phyloP scores from a whole-genome alignment of 768 basidiomycete species.

The Kwoniella botswanensis region DNA sequence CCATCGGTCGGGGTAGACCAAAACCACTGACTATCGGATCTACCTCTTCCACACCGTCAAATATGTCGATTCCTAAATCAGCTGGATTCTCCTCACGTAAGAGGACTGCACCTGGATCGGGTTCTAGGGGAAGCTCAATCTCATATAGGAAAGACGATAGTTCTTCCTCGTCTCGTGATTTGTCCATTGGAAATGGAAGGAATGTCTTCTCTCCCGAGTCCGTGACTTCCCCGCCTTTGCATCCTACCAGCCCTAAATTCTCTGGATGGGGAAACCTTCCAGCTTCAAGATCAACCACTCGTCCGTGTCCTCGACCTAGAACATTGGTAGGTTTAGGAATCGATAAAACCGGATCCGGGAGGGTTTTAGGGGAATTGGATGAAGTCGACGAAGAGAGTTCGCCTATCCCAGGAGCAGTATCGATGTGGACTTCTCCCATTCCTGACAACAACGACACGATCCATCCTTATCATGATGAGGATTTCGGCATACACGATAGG shows the following conservation, averaged over 20 bases:
- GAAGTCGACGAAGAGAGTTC: conserved; percentile 38
- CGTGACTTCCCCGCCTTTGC: conserved; percentile 18
- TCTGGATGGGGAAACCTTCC: conserved; percentile 21
- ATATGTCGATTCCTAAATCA: conserved; percentile 33
- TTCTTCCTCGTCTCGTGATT: conserved; percentile 26
- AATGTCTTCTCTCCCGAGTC: conserved; percentile 17
- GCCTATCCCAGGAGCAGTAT: background rate
- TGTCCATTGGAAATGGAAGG: conserved; percentile 19
- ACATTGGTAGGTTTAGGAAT: conserved; percentile 38
- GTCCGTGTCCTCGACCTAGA: conserved; percentile 49
- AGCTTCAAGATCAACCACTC: background rate
- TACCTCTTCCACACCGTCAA: conserved; percentile 25
- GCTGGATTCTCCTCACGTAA: conserved; percentile 19
- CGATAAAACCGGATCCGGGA: conserved; percentile 26
- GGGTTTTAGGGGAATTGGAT: conserved; percentile 42
- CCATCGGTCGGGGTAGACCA: conserved; percentile 50
- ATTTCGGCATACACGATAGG: background rate
- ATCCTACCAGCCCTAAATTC: conserved; percentile 19
- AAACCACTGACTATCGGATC: conserved; percentile 38
- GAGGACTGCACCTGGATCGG: conserved; percentile 23
- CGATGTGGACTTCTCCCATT: conserved; percentile 14
- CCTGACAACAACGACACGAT: background rate
- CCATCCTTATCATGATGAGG: conserved; percentile 12
- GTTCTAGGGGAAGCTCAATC: conserved; percentile 42
- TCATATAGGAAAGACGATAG: conserved; percentile 47